A percentile compares a stretch with the other conserved stretches of the same genome.
These are phyloP conservation scores for Mortierella sp. DNA, from an alignment of 371 early-diverging fungal species.

Conservation along the genomic window DNA sequence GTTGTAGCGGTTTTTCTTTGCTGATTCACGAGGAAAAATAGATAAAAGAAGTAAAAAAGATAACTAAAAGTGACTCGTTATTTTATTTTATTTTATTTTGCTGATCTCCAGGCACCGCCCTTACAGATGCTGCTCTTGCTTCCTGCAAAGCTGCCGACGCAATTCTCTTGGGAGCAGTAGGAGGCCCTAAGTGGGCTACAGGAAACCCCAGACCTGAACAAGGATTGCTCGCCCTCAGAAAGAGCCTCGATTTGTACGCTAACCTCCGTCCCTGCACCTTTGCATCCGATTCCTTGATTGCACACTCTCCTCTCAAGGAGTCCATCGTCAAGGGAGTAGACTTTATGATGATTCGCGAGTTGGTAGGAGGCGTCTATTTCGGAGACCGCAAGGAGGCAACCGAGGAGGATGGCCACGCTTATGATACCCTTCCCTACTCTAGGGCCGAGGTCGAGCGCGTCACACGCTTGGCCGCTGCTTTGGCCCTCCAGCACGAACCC, in stretches of 20 bases:
- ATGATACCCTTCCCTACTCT: slow-evolving; percentile 93
- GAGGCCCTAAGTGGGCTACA: slow-evolving; percentile 95
- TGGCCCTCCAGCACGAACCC: slow-evolving; percentile 84
- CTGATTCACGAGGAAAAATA: not conserved
- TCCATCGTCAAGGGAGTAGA: slow-evolving; percentile 90
- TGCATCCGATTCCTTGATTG: slow-evolving; percentile 86
- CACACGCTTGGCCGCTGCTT: slow-evolving; percentile 90
- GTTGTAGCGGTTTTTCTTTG: not conserved
- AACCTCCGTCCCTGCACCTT: slow-evolving; percentile 96
- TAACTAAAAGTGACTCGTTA: slow-evolving; percentile 36
- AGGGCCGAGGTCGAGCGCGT: slow-evolving; percentile 92
- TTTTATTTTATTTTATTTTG: not conserved
- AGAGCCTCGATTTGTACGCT: slow-evolving; percentile 92
- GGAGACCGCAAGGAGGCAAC: slow-evolving; percentile 87
- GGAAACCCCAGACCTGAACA: slow-evolving; percentile 93
- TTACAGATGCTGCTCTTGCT: slow-evolving; percentile 82
- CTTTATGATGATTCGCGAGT: slow-evolving; percentile 93
- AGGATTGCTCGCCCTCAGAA: slow-evolving; percentile 92
- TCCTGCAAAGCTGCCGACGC: slow-evolving; percentile 89
- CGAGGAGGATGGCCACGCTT: slow-evolving; percentile 83
- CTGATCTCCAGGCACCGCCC: slow-evolving; percentile 75
- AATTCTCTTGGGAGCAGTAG: slow-evolving; percentile 96
- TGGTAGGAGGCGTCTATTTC: slow-evolving; percentile 98
- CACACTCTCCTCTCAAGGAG: slow-evolving; percentile 90
- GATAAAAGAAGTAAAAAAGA: slow-evolving; percentile 7